These are phyloP conservation scores for Ascochyta fabae DNA, from an alignment of 2,329 filamentous ascomycete genomes.

Conservation along the genomic window DNA sequence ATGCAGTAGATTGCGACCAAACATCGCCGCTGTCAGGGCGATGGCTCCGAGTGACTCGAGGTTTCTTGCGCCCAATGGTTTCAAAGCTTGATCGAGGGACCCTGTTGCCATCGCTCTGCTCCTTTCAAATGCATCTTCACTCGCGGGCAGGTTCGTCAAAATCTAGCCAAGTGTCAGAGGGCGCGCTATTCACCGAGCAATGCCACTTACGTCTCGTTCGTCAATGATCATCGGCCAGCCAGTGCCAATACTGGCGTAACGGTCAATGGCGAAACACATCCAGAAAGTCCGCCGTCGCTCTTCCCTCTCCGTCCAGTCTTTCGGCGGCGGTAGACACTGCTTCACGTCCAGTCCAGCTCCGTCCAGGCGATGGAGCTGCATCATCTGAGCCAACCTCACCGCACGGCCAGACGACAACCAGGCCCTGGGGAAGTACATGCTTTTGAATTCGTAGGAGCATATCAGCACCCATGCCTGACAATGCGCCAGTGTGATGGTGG, in stretches of 20 bases:
- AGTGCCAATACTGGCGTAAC: slow-evolving; percentile 94
- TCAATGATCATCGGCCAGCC: slow-evolving; percentile 97
- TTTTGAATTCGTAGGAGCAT: slow-evolving; percentile 89
- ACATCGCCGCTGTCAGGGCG: slow-evolving; percentile 84
- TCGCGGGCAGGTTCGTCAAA: slow-evolving; percentile 80
- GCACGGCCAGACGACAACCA: slow-evolving; percentile 91
- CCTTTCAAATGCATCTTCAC: slow-evolving; percentile 83
- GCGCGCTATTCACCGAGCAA: too few species aligned
- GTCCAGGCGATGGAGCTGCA: slow-evolving; percentile 87
- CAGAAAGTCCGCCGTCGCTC: slow-evolving; percentile 92
- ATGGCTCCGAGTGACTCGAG: slow-evolving; percentile 82
- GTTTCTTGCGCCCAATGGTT: slow-evolving; percentile 72
- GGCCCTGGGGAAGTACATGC: slow-evolving; percentile 95
- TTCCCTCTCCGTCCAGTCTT: slow-evolving; percentile 93
- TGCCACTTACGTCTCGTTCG: slow-evolving; percentile 74
- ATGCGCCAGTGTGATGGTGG: slow-evolving; percentile 83
- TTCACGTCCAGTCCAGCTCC: slow-evolving; percentile 86
- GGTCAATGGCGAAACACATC: slow-evolving; percentile 89
- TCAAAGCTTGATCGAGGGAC: slow-evolving; percentile 73
- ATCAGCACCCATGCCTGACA: slow-evolving; percentile 84
- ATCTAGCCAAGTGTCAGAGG: slow-evolving; percentile 58
- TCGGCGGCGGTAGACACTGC: slow-evolving; percentile 82
- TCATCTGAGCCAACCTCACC: slow-evolving; percentile 86
- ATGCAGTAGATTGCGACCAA: slow-evolving; percentile 89
- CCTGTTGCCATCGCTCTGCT: slow-evolving; percentile 76